Percentiles rank a stretch among this genome's conserved stretches.
phyloP scores from a whole-genome alignment of 495 filamentous ascomycete genomes.

The Xylaria nigripes region DNA sequence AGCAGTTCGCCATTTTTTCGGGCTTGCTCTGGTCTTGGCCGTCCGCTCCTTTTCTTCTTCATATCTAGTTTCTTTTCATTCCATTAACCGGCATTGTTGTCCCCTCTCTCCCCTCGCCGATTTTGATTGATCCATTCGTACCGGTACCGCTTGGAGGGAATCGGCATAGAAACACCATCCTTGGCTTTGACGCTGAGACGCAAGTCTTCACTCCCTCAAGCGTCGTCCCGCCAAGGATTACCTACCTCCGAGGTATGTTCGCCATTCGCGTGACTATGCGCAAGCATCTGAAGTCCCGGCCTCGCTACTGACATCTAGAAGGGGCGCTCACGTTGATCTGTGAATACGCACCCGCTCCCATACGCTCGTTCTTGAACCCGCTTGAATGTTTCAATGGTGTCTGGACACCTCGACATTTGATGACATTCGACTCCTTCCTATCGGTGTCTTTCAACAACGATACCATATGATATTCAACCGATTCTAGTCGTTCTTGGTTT shows the following conservation, averaged over 20 bases:
- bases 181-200: neutral
- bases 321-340: neutral
- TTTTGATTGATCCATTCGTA: conserved; percentile 10
- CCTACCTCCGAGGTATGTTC: conserved; percentile 4
- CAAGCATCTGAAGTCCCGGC: neutral
- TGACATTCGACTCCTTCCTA: conserved; percentile 1
- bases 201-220: neutral
- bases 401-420: conserved; percentile 8
- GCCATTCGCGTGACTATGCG: neutral
- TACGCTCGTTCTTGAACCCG: neutral
- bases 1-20: conserved; percentile 32
- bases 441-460: neutral
- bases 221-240: neutral
- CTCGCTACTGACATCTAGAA: neutral
- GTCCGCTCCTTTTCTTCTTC: conserved; percentile 41
- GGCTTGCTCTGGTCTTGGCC: conserved; percentile 46
- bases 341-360: neutral
- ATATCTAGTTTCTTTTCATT: conserved; percentile 21
- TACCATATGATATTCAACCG: conserved; percentile 34
- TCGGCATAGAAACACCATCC: conserved; percentile 1
- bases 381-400: neutral
- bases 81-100: conserved; percentile 24
- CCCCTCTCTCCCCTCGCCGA: conserved; percentile 13
- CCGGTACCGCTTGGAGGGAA: conserved; percentile 9
- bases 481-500: conserved; percentile 31